Conservation (phyloP, 176 grass and related monocot genomes). For the Phoenix dactylifera region DNA sequence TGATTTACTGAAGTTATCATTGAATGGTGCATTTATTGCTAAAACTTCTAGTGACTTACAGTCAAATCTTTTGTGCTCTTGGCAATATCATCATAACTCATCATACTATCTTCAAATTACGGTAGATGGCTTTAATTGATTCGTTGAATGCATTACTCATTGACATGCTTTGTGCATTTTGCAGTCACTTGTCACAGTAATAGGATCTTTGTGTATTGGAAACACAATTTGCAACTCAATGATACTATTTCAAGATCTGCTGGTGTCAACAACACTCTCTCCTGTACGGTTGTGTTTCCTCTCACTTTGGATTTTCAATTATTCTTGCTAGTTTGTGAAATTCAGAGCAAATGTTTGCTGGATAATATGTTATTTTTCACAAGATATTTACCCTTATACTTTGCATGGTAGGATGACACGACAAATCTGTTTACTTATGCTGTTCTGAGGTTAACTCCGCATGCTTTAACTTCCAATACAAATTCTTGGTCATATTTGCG, state of each 20-base stretch:
- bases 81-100: too few species aligned
- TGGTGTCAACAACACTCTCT: conserved; percentile 78
- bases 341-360: too few species aligned
- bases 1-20: too few species aligned
- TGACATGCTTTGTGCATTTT: conserved; percentile 36
- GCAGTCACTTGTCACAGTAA: conserved; percentile 72
- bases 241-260: conserved; percentile 87
- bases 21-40: too few species aligned
- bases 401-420: conserved; percentile 68
- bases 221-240: conserved; percentile 52
- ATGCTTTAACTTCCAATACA: conserved; percentile 62
- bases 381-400: background rate
- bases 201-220: conserved; percentile 62
- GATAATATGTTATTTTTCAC: too few species aligned
- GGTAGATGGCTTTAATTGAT: conserved; percentile 16
- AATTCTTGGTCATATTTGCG: conserved; percentile 92
- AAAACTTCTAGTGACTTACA: too few species aligned
- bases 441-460: conserved; percentile 75
- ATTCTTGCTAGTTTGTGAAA: too few species aligned
- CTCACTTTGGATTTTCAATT: conserved; percentile 8
- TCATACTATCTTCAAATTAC: background rate
- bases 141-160: conserved; percentile 27
- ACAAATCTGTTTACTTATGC: conserved; percentile 70
- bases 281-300: conserved; percentile 53
- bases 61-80: too few species aligned